A percentile compares a stretch with the other conserved stretches of the same genome.
Conservation (phyloP, 352 stramenopile genomes). For the Phytophthora cactorum region DNA sequence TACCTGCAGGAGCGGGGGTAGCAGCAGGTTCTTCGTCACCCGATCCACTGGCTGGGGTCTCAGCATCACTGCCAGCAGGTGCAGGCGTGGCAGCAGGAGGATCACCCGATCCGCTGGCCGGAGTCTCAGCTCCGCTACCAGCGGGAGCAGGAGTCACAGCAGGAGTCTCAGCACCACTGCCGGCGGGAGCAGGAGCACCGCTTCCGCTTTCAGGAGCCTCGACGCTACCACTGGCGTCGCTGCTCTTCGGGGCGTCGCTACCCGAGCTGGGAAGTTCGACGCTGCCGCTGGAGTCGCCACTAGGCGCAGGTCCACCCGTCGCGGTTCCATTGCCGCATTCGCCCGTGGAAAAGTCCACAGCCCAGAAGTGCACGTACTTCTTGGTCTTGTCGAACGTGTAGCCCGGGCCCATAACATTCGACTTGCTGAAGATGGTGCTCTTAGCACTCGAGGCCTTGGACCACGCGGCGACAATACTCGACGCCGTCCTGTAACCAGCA, state of each 20-base stretch:
- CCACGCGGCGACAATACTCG: slow-evolving; percentile 52
- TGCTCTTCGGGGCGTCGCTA: not conserved
- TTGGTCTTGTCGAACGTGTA: slow-evolving; percentile 46
- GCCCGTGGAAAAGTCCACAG: slow-evolving; percentile 38
- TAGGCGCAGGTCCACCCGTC: not conserved
- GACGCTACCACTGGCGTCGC: slow-evolving; percentile 13
- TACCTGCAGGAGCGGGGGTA: not conserved
- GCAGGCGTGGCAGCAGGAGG: slow-evolving; percentile 2
- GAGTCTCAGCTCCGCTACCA: not conserved
- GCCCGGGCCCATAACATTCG: slow-evolving; percentile 38
- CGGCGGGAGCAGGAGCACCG: not conserved
- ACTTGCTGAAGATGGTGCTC: slow-evolving; percentile 44
- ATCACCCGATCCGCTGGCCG: slow-evolving; percentile 1
- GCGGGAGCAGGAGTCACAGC: slow-evolving; percentile 12
- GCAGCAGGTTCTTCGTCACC: no score
- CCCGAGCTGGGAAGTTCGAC: slow-evolving; percentile 10
- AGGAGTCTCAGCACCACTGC: slow-evolving; percentile 1
- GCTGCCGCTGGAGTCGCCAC: slow-evolving; percentile 11
- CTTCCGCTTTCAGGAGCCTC: slow-evolving; percentile 1
- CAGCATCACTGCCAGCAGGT: no score
- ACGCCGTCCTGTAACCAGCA: slow-evolving; percentile 45
- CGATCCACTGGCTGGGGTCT: no score
- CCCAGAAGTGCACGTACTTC: slow-evolving; percentile 51
- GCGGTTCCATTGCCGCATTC: slow-evolving; percentile 31
- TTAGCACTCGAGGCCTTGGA: slow-evolving; percentile 47